Percentiles rank a stretch among this genome's conserved stretches.
Evolutionary conservation across 495 filamentous ascomycete species (phyloP).

Genomic region (Terfezia boudieri): DNA sequence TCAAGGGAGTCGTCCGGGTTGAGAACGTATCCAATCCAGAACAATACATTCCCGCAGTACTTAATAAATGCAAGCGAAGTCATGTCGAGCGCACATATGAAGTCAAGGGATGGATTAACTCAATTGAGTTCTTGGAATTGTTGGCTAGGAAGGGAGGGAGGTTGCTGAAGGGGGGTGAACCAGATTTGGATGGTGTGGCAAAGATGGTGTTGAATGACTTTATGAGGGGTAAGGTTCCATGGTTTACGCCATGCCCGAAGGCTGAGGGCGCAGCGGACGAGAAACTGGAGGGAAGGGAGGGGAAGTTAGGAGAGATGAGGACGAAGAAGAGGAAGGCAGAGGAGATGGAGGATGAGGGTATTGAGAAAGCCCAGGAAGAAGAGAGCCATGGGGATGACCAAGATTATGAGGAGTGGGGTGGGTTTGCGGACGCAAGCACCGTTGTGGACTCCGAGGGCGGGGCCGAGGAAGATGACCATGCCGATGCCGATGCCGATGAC

Average conservation of each 20-base stretch:
- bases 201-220: slow-evolving; percentile 96
- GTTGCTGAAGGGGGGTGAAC: slow-evolving; percentile 70
- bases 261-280: slow-evolving; percentile 30
- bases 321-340: slow-evolving; percentile 33
- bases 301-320: slow-evolving; percentile 34
- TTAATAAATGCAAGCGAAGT: slow-evolving; percentile 55
- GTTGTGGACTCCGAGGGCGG: slow-evolving; percentile 49
- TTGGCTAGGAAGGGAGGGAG: slow-evolving; percentile 73
- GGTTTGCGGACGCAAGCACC: slow-evolving; percentile 43
- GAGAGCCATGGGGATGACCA: slow-evolving; percentile 6
- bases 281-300: slow-evolving; percentile 31
- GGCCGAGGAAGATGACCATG: slow-evolving; percentile 39
- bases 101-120: slow-evolving; percentile 46
- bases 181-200: slow-evolving; percentile 77
- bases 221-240: slow-evolving; percentile 79
- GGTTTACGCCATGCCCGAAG: slow-evolving; percentile 69
- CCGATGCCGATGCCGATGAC: slow-evolving; percentile 44
- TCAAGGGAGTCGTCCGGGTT: slow-evolving; percentile 75
- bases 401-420: slow-evolving; percentile 16
- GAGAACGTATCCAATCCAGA: slow-evolving; percentile 90
- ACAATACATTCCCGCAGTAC: slow-evolving; percentile 74
- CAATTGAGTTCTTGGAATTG: slow-evolving; percentile 65
- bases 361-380: slow-evolving; percentile 2
- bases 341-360: slow-evolving; percentile 14
- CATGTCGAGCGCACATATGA: slow-evolving; percentile 90